Base-by-base conservation (phyloP, 2,329 filamentous ascomycete genomes). In the Teratosphaeriaceae sp. region DNA sequence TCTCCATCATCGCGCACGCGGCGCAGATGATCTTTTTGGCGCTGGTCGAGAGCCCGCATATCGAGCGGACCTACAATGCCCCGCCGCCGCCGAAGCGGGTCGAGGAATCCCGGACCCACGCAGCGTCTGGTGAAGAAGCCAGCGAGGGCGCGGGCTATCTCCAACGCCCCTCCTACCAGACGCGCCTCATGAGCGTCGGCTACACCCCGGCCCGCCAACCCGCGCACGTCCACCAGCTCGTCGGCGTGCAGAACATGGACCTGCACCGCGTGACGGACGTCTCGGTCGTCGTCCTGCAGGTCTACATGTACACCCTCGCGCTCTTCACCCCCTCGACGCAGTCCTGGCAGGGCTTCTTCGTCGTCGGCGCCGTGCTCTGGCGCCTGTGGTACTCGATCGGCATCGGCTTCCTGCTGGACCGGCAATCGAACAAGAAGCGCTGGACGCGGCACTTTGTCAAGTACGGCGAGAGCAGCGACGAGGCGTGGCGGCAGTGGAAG, bases 401-500 rank as follows among this genome's bases (percentile, higher is more conserved):
- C 19, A 78, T 98, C 20, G 92, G 90, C 34, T 76, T 86, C 55
- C 81, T 97, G 47, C 76, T 98, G 37, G 81, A 87, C 56, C 76
- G 79, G 43, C 92, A 98, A 65, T 96, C 90, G 16, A 83, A 84
- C 58, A 80, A 83, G 66, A 97, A 97, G 70, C 81, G 85, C 65
- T 97, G 92, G 88, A 97, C 90, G 13, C 81, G 92, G 20, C 92
- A 98, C 69, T 98, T 97, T 61, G 78, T 98, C 67, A 98, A 98
- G 65, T 96, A 84, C 58, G 92, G 92, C 48, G 92, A 97, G 63
- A 88, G 78, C 48, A 82, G 82, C 2, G 83, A 84, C 48, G 92
- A 97, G 66, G 90, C 90, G 3, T 98, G 92, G 92, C 82, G 84
- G 44, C 90, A 98, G 63, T 98, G 92, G 92, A 97, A 96, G 67